Conservation (phyloP, 164 flowering plant genomes). For the Nelumbo lutea region DNA sequence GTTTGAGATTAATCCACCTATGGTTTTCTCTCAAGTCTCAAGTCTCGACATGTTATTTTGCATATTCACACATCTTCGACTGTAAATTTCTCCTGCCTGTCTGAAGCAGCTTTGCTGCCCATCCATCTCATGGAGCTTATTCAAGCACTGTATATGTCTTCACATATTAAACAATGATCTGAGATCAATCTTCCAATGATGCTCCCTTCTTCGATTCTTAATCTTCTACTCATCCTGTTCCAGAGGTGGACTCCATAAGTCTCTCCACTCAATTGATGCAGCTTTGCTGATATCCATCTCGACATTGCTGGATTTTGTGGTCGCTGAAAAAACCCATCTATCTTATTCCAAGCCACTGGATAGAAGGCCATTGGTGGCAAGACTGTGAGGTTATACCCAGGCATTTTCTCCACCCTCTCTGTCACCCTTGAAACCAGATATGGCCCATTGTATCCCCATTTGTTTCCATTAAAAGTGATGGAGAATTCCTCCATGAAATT, state of each 20-base stretch:
- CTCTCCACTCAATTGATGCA: conserved; percentile 36
- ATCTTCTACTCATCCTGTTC: conserved; percentile 60
- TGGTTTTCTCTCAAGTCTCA: too few species aligned
- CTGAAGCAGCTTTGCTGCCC: neutral
- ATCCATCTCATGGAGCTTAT: neutral
- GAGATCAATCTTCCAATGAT: conserved; percentile 47
- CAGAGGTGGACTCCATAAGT: conserved; percentile 74
- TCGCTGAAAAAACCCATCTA: conserved; percentile 35
- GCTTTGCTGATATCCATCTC: conserved; percentile 51
- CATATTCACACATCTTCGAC: too few species aligned
- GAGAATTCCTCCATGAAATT: conserved; percentile 74
- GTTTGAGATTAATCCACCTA: too few species aligned
- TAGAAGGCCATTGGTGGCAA: conserved; percentile 73
- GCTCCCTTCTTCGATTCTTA: conserved; percentile 68
- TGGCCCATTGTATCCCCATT: conserved; percentile 93
- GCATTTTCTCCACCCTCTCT: conserved; percentile 16
- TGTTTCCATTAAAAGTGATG: conserved; percentile 61
- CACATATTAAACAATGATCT: conserved; percentile 48
- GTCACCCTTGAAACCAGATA: conserved; percentile 78
- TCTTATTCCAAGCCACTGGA: conserved; percentile 63
- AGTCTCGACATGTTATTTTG: too few species aligned
- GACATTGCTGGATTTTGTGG: conserved; percentile 24
- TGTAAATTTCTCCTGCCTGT: too few species aligned
- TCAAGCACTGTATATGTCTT: conserved; percentile 15
- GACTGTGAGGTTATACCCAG: conserved; percentile 40